phyloP scores from a whole-genome alignment of 768 basidiomycete species.

The Ramaria sp. region DNA sequence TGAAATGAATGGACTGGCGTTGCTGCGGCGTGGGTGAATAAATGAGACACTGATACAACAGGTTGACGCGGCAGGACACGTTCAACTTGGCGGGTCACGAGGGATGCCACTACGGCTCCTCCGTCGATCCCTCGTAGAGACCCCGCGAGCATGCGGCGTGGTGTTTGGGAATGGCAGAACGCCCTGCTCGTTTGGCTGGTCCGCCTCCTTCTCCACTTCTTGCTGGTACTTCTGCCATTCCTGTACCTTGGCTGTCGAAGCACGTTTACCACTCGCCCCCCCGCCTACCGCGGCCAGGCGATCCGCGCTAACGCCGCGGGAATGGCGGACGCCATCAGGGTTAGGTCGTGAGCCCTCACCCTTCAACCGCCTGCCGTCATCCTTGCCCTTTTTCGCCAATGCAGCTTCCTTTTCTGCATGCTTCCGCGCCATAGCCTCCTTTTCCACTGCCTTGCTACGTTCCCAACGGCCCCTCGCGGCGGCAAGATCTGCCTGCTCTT shows the following conservation, averaged over 20 bases:
- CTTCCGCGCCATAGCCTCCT: slow-evolving; percentile 57
- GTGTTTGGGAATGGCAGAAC: slow-evolving; percentile 7
- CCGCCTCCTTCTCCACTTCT: slow-evolving; percentile 24
- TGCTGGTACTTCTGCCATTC: slow-evolving; percentile 76
- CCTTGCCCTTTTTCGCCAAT: slow-evolving; percentile 25
- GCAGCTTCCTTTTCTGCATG: slow-evolving; percentile 58
- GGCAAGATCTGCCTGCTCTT: slow-evolving; percentile 63
- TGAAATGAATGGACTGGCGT: not conserved
- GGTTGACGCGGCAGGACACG: not conserved
- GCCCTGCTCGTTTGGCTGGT: slow-evolving; percentile 10
- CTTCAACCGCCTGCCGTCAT: slow-evolving; percentile 23
- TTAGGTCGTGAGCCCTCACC: slow-evolving; percentile 13
- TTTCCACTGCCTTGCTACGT: slow-evolving; percentile 60
- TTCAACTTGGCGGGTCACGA: slow-evolving; percentile 32
- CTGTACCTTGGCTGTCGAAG: slow-evolving; percentile 73
- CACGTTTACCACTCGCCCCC: slow-evolving; percentile 38
- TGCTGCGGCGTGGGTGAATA: not conserved
- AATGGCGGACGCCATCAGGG: not conserved
- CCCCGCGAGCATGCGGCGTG: not conserved
- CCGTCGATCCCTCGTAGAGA: not conserved
- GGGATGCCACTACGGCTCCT: slow-evolving; percentile 16
- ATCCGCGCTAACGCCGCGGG: slow-evolving; percentile 48
- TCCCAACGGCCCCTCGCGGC: slow-evolving; percentile 82
- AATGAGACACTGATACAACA: not conserved
- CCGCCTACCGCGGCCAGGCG: slow-evolving; percentile 36